These are phyloP conservation scores for Austroboletus niveus DNA, from an alignment of 1,284 basidiomycete genomes.

Conservation along the genomic window DNA sequence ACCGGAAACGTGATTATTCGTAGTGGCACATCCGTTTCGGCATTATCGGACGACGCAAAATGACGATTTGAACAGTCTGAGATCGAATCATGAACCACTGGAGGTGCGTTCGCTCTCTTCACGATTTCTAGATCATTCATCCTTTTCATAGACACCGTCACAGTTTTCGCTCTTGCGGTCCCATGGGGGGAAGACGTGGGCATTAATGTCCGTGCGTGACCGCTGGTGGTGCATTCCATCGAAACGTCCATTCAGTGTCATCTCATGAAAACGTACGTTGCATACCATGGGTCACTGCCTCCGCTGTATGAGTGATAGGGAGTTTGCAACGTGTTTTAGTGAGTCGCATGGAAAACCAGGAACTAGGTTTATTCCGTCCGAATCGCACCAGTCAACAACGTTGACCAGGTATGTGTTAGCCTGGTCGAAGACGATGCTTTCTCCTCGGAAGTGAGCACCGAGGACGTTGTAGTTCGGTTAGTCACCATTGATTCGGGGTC, in stretches of 20 bases:
- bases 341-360: no score
- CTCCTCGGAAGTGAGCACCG: no score
- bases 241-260: not conserved
- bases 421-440: no score
- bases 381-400: no score
- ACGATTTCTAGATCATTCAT: not conserved
- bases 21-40: not conserved
- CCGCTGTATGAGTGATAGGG: no score
- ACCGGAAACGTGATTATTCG: no score
- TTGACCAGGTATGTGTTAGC: no score
- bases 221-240: not conserved
- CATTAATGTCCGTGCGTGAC: not conserved
- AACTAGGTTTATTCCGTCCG: no score
- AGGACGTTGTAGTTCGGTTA: no score
- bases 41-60: not conserved
- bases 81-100: not conserved
- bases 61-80: not conserved
- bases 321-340: no score
- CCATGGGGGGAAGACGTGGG: not conserved
- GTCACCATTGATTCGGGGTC: no score
- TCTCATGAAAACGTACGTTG: not conserved
- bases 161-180: not conserved
- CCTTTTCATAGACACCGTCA: not conserved
- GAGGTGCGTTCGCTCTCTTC: not conserved
- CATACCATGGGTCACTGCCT: not conserved